Conservation (phyloP, 2,329 filamentous ascomycete species). For the Thielaviopsis musarum region DNA sequence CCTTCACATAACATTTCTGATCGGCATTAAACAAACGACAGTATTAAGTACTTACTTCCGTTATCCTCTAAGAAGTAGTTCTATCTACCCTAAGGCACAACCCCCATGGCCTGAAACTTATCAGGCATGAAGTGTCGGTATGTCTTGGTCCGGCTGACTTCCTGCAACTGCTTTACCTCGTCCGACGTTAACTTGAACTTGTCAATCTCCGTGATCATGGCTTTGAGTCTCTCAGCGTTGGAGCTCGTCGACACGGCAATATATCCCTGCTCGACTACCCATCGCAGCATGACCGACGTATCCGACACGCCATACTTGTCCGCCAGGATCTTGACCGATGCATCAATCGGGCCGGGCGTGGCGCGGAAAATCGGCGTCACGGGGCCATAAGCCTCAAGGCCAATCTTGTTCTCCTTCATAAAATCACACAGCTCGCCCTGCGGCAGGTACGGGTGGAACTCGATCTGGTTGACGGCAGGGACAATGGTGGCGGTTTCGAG, state of each 20-base stretch:
- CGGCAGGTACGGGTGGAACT: conserved; percentile 52
- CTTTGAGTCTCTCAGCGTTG: conserved; percentile 13
- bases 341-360: not conserved
- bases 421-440: conserved; percentile 39
- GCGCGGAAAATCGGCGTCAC: not conserved
- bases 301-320: not conserved
- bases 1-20: too few species aligned
- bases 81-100: not conserved
- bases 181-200: conserved; percentile 9
- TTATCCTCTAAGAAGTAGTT: too few species aligned
- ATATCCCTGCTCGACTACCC: conserved; percentile 5
- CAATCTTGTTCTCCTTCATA: conserved; percentile 39
- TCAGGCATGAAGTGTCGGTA: not conserved
- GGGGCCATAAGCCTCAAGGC: conserved; percentile 49
- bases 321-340: not conserved
- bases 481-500: conserved; percentile 32
- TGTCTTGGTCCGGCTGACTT: not conserved
- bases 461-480: conserved; percentile 51
- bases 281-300: not conserved
- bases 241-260: conserved; percentile 11
- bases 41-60: too few species aligned
- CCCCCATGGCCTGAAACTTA: conserved; percentile 6
- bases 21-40: too few species aligned
- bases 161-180: conserved; percentile 2
- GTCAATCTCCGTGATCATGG: conserved; percentile 13